These are phyloP conservation scores for Ilyonectria destructans DNA, from an alignment of 2,329 filamentous ascomycete species.

Conservation along the genomic window DNA sequence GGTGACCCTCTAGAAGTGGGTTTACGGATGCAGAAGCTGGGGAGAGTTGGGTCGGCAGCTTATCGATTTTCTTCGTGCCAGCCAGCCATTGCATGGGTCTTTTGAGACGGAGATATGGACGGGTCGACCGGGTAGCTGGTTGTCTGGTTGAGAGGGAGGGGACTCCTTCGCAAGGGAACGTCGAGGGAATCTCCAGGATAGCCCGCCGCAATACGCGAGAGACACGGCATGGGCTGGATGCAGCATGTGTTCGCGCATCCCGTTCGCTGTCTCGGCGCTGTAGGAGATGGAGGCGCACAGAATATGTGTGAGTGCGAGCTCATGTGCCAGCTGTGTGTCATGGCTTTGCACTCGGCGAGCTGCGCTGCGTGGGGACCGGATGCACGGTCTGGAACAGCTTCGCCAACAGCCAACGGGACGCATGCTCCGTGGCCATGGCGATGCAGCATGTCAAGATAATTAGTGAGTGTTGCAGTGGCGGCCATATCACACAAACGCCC, in stretches of 20 bases:
- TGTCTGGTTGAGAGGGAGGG: background rate
- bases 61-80: background rate
- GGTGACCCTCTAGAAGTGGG: background rate
- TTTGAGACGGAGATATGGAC: background rate
- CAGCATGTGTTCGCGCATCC: constrained; percentile 6
- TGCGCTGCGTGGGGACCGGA: background rate
- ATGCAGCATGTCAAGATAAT: constrained; percentile 1
- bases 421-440: background rate
- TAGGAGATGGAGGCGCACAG: background rate
- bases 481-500: background rate
- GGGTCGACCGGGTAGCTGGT: no score
- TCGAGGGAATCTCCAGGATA: background rate
- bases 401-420: background rate
- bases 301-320: background rate
- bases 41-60: background rate
- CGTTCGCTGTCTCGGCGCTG: constrained; percentile 1
- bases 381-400: background rate
- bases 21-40: background rate
- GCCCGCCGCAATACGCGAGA: background rate
- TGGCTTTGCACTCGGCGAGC: background rate
- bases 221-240: background rate
- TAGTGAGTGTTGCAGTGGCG: background rate
- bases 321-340: background rate
- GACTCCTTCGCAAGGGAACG: background rate
- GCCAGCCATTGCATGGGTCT: background rate